Conservation (phyloP, 768 basidiomycete species). For the Kwoniella botswanensis region DNA sequence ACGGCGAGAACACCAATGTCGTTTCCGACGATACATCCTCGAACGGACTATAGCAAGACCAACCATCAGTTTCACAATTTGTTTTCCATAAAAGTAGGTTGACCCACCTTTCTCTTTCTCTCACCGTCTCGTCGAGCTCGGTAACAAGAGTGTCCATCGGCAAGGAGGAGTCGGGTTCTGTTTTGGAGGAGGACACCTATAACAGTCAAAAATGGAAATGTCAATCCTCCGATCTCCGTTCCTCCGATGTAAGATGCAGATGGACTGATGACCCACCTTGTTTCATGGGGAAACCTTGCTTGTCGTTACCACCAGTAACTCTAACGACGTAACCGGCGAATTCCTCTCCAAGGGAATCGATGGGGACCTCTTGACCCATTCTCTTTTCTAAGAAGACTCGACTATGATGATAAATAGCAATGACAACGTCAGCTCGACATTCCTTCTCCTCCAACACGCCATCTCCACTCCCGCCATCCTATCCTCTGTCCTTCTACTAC, state of each 20-base stretch:
- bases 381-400: conserved; percentile 97
- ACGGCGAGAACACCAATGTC: conserved; percentile 94
- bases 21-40: conserved; percentile 95
- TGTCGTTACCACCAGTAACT: conserved; percentile 96
- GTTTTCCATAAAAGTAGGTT: background rate
- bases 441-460: background rate
- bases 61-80: background rate
- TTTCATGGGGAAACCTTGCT: conserved; percentile 70
- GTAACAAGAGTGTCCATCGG: conserved; percentile 98
- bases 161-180: conserved; percentile 90
- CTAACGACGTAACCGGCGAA: conserved; percentile 96
- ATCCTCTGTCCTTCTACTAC: background rate
- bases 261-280: conserved; percentile 66
- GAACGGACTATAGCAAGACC: conserved; percentile 64
- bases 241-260: background rate
- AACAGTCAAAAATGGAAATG: background rate
- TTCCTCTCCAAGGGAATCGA: conserved; percentile 89
- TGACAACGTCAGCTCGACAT: conserved; percentile 24
- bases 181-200: conserved; percentile 77
- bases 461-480: background rate
- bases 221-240: too few relatives aligned
- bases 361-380: conserved; percentile 92
- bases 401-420: conserved; percentile 60
- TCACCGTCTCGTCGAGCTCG: conserved; percentile 88
- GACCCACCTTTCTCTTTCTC: conserved; percentile 86